A percentile compares a stretch with the other conserved stretches of the same genome.
These are phyloP conservation scores for Xylaria arbuscula DNA, from an alignment of 2,329 filamentous ascomycete genomes.

Conservation along the genomic window DNA sequence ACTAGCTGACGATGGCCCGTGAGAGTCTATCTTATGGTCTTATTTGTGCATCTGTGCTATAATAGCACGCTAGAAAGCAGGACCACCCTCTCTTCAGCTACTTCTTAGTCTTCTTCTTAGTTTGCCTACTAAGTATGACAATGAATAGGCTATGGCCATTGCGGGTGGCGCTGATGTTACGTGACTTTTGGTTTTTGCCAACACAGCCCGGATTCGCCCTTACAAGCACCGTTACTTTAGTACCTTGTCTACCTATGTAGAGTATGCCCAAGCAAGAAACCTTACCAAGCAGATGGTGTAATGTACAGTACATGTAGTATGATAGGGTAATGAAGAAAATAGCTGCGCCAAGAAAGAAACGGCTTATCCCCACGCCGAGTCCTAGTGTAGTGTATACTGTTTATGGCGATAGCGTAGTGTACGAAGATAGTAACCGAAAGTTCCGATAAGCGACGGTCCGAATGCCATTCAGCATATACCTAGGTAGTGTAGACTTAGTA, in stretches of 20 bases:
- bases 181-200: neutral
- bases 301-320: neutral
- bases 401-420: neutral
- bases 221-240: neutral
- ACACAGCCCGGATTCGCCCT: neutral
- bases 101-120: neutral
- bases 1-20: neutral
- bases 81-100: constrained; percentile 2
- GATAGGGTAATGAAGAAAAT: neutral
- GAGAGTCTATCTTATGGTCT: neutral
- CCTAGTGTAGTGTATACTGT: neutral
- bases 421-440: constrained; percentile 2
- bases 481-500: neutral
- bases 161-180: constrained; percentile 8
- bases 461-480: neutral
- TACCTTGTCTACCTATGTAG: neutral
- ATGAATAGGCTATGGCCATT: constrained; percentile 1
- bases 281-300: neutral
- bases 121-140: neutral
- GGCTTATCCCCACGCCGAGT: neutral
- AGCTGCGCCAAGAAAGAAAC: neutral
- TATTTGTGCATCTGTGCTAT: neutral
- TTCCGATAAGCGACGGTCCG: constrained; percentile 18
- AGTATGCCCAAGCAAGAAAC: neutral
- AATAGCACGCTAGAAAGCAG: neutral